Evolutionary conservation across 1,139 yeast genomes (phyloP), one percentile per base, ranked within the genome.

Genomic region (Nakaseomyces sp.): DNA sequence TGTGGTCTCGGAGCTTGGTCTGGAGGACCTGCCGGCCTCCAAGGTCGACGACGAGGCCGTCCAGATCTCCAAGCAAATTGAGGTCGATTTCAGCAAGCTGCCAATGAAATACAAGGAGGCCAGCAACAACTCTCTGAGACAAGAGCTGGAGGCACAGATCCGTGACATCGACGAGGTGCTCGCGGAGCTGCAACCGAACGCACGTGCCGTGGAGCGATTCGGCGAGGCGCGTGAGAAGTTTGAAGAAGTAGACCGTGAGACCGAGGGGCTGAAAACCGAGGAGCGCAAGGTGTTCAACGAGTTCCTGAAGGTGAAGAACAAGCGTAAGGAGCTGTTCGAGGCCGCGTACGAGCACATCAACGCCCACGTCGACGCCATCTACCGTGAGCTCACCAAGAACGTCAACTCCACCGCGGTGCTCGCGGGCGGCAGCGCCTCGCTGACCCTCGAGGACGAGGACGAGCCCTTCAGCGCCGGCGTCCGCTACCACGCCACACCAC

Each of bases 401-500:
- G 65, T 63, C 15, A 53, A 55, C 36, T 72, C 81, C 0, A 64
- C 71, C 8, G 72, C 80, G 0, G 77, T 86, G 13, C 83, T 89
- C 1, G 69, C 81, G 28, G 97, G 97, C 40, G 98, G 98, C 0
- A 83, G 95, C 12, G 98, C 98, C 0, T 83, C 86, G 49, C 70
- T 91, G 50, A 82, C 91, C 1, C 66, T 88, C 35, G 96, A 87
- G 55, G 91, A 87, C 57, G 93, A 83, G 49, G 96, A 87, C 45
- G 95, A 85, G 54, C 96, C 96, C 5, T 93, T 81, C 56, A 65
- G 75, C 36, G 78, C 79, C 0, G 98, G 97, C 1, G 73, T 88
- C 43, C 83, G 80, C 54, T 93, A 87, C 57, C 94, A 88, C 61
- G 96, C 96, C 0, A 89, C 89, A 83, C 97, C 98, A 1, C 98